These are phyloP conservation scores for Eucalyptus rudis DNA, from an alignment of 345 rosid genomes.

Conservation along the genomic window DNA sequence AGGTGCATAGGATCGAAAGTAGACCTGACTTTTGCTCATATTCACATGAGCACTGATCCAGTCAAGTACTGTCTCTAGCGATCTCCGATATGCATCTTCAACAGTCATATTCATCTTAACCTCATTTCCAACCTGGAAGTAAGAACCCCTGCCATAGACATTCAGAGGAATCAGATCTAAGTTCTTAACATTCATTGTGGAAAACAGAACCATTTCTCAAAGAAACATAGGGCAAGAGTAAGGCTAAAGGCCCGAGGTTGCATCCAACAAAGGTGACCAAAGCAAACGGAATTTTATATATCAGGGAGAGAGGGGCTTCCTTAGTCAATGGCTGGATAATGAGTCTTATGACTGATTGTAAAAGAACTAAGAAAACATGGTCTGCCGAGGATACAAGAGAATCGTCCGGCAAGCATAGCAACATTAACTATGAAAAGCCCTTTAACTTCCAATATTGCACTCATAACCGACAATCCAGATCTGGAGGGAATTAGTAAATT, in stretches of 20 bases:
- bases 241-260: not conserved
- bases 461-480: not conserved
- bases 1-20: constrained; percentile 65
- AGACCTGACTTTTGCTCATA: constrained; percentile 42
- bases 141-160: constrained; percentile 38
- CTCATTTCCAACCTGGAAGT: constrained; percentile 49
- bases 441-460: not conserved
- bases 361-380: not conserved
- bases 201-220: not conserved
- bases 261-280: not conserved
- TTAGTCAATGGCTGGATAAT: not conserved
- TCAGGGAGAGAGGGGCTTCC: not conserved
- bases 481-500: not conserved
- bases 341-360: not conserved
- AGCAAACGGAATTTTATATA: not conserved
- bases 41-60: constrained; percentile 49
- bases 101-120: constrained; percentile 52
- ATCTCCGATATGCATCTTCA: constrained; percentile 41
- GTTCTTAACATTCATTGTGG: not conserved
- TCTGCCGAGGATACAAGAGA: not conserved
- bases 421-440: not conserved
- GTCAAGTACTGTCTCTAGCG: constrained; percentile 34
- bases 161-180: not conserved
- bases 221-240: not conserved
- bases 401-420: not conserved